Evolutionary conservation across 257 asterid genomes (phyloP).

Genomic region (Cinchona pubescens): DNA sequence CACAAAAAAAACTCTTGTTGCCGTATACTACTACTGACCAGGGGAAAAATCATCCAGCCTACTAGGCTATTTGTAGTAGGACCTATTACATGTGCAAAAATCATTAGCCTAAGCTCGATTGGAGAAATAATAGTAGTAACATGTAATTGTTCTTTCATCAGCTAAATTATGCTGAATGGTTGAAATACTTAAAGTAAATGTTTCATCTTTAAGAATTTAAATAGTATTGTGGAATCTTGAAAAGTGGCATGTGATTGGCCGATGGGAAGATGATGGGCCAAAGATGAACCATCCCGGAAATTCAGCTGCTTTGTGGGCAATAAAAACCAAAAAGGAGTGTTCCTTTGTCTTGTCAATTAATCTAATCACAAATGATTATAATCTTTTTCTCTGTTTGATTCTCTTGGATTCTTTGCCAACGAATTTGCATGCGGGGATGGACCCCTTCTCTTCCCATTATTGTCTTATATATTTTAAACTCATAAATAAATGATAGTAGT

Average conservation of each 20-base stretch:
- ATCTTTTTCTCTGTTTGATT: slow-evolving; percentile 18
- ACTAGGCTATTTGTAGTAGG: not conserved
- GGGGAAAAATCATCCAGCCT: too few relatives aligned
- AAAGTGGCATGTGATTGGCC: slow-evolving; percentile 35
- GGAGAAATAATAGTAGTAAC: not conserved
- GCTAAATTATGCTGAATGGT: not conserved
- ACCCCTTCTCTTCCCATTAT: not conserved
- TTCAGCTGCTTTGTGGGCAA: slow-evolving; percentile 26
- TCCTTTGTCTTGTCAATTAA: slow-evolving; percentile 22
- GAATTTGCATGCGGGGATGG: slow-evolving; percentile 11
- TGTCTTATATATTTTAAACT: not conserved
- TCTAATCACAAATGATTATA: slow-evolving; percentile 20
- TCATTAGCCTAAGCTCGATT: slow-evolving; percentile 10
- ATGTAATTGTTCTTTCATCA: not conserved
- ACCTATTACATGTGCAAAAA: slow-evolving; percentile 31
- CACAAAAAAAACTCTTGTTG: too few relatives aligned
- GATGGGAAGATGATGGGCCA: slow-evolving; percentile 34
- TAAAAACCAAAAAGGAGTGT: slow-evolving; percentile 6
- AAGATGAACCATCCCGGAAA: slow-evolving; percentile 45
- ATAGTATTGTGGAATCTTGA: slow-evolving; percentile 36
- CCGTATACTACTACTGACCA: too few relatives aligned
- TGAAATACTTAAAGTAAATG: not conserved
- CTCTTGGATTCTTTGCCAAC: slow-evolving; percentile 15
- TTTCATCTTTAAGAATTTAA: not conserved
- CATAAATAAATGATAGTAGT: not conserved